Percentiles rank a stretch among this genome's conserved stretches.
phyloP scores from a whole-genome alignment of 345 rosid species.

The Dimocarpus longan region DNA sequence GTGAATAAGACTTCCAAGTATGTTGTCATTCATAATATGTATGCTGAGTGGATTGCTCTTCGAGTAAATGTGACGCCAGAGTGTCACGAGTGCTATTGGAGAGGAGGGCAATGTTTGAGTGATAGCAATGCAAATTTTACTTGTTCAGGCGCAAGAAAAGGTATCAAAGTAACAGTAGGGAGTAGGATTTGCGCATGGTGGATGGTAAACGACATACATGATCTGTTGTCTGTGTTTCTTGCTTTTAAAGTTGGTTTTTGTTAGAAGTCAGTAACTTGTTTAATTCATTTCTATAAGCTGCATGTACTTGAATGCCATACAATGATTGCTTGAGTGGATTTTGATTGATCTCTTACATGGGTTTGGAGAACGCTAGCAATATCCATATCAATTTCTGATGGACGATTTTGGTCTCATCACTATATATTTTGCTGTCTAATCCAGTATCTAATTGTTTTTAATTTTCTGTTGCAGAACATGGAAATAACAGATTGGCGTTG shows the following conservation, averaged over 20 bases:
- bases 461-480: no score
- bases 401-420: no score
- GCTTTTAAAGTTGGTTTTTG: no score
- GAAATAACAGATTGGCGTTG: background rate
- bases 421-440: no score
- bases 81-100: slow-evolving; percentile 16
- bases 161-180: background rate
- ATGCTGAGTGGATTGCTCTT: background rate
- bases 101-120: slow-evolving; percentile 11
- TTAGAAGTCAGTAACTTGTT: no score
- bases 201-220: background rate
- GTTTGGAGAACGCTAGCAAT: no score
- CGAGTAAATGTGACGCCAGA: background rate
- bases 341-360: no score
- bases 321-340: no score
- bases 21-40: background rate
- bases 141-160: background rate
- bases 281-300: no score
- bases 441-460: no score
- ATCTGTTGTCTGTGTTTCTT: background rate
- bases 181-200: background rate
- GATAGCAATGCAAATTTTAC: background rate
- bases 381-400: no score
- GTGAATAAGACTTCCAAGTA: background rate
- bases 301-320: background rate